These are phyloP conservation scores for Obba rivulosa DNA, from an alignment of 768 basidiomycete genomes.

Conservation along the genomic window DNA sequence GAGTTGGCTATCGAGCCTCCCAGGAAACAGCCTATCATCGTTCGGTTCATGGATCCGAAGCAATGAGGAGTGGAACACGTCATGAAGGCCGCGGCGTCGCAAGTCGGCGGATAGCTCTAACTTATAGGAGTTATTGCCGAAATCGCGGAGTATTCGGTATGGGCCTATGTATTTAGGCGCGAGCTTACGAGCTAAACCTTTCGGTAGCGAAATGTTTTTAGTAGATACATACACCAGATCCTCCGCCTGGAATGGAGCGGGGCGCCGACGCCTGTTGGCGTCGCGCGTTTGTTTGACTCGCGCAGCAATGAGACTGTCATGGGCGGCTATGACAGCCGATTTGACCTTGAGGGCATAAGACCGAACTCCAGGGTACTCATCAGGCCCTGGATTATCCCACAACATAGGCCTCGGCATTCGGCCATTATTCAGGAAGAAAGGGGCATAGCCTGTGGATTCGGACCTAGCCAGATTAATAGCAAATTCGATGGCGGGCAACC, in stretches of 20 bases:
- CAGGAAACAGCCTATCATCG: constrained; percentile 26
- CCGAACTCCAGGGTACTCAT: constrained; percentile 20
- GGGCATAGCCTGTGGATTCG: constrained; percentile 30
- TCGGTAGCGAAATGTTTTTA: constrained; percentile 7
- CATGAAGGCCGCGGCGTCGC: constrained; percentile 20
- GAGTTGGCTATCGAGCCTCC: constrained; percentile 8
- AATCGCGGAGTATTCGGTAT: constrained; percentile 9
- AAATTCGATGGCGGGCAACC: constrained; percentile 31
- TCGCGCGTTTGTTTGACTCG: constrained; percentile 25
- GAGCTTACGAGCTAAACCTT: constrained; percentile 19
- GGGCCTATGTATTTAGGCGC: constrained; percentile 25
- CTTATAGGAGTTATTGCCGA: constrained; percentile 12
- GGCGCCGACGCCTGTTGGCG: constrained; percentile 17
- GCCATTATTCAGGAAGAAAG: constrained; percentile 23
- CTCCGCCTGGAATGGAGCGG: constrained; percentile 10
- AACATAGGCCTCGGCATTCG: constrained; percentile 20
- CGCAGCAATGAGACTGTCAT: constrained; percentile 33
- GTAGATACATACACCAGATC: constrained; percentile 23
- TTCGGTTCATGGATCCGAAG: constrained; percentile 29
- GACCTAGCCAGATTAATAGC: constrained; percentile 30
- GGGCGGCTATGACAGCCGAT: constrained; percentile 24
- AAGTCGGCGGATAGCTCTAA: constrained; percentile 23
- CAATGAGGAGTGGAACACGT: constrained; percentile 26
- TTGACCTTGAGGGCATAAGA: constrained; percentile 21
- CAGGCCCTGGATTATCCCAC: constrained; percentile 17